Evolutionary conservation across 23 red algal genomes (phyloP), one percentile per base, ranked within the genome.

Genomic region (Rhodosorus marinus): DNA sequence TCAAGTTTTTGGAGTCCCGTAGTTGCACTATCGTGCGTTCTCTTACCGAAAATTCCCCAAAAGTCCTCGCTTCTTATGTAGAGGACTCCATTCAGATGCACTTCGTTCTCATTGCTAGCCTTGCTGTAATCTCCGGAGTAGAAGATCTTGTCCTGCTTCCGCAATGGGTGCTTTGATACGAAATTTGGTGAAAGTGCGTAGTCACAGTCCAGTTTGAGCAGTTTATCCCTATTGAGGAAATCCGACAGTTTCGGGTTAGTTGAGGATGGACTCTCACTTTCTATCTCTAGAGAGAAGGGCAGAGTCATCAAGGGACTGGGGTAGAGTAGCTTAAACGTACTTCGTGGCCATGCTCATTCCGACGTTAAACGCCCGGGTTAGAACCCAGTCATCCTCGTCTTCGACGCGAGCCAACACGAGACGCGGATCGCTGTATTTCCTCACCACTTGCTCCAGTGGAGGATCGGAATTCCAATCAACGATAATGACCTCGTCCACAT

Each of bases 291-390:
- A n/a, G n/a, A n/a, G n/a, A n/a, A n/a, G n/a, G n/a, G n/a, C n/a
- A n/a, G n/a, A n/a, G n/a, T n/a, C n/a, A n/a, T n/a, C n/a, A n/a
- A n/a, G n/a, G n/a, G n/a, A n/a, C n/a, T n/a, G n/a, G n/a, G n/a
- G n/a, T n/a, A n/a, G n/a, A n/a, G n/a, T n/a, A n/a, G n/a, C n/a
- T n/a, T n/a, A n/a, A n/a, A n/a, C n/a, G n/a, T n/a, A n/a, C 8
- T 55, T 29, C 2, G 26, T 8, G 11, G 66, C 65, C 15, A 55
- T 55, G 6, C 65, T 49, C 31, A 58, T 51, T 0, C 64, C 82
- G 0, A 92, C 57, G 59, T 92, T 92, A 47, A 80, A 92, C 32
- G 82, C 74, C 27, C 74, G 69, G 8, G 82, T 61, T 27, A 80
- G 72, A 8, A 80, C 74, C 82, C 82, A 92, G 6, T 78, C 9